Base-by-base conservation (phyloP, 2,329 filamentous ascomycete species). In the Boeremia exigua region DNA sequence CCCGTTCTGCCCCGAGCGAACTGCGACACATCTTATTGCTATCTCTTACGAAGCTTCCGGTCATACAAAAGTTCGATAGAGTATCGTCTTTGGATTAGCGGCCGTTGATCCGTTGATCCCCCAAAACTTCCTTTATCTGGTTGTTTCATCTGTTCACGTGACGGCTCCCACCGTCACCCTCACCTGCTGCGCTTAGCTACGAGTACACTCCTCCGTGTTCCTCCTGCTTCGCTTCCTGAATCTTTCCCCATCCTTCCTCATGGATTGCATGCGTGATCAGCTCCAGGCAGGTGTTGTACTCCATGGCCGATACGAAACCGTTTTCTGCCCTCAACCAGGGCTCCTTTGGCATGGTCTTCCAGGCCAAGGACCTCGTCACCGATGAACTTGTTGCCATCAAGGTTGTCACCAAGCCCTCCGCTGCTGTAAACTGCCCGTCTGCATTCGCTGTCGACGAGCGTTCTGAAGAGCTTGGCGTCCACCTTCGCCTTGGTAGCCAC, bases 301-400 rank as follows among this genome's bases (percentile, higher is more conserved):
- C 73, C 88, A 91, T 75, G 92, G 91, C 76, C 93, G 95, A 66
- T 99, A 95, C 77, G 84, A 90, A 79, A 96, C 93, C 53, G 84
- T 97, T 72, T 72, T 91, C 93, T 66, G 93, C 95, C 54, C 89
- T 99, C 80, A 99, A 99, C 75, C 92, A 97, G 84, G 95, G 95
- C 68, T 98, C 95, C 52, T 99, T 98, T 73, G 95, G 95, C 74
- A 96, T 98, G 91, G 95, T 99, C 69, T 97, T 97, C 79, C 88
- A 92, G 79, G 95, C 94, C 57, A 89, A 84, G 75, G 92, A 99
- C 75, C 82, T 88, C 63, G 75, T 82, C 62, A 96, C 90, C 58
- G 86, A 88, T 66, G 83, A 95, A 56, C 84, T 86, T 56, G 95
- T 99, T 66, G 95, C 95, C 60, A 90, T 99, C 84, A 99, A 99